Conservation (phyloP, 73 alveolate genomes). For the Halteria grandinella region DNA sequence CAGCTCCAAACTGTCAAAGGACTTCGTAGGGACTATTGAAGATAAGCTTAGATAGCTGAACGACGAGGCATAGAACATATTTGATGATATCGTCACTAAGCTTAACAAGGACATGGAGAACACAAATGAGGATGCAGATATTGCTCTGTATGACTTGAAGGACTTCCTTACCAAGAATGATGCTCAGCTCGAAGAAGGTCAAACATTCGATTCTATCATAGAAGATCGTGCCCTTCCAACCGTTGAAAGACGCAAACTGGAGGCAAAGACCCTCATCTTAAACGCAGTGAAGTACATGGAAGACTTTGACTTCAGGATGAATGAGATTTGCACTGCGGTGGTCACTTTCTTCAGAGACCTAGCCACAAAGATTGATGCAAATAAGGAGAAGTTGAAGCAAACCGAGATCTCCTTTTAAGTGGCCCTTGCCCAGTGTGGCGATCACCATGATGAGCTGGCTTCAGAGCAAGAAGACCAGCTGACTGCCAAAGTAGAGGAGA, state of each 20-base stretch:
- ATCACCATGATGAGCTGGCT: slow-evolving; percentile 62
- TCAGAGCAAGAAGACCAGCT: slow-evolving; percentile 63
- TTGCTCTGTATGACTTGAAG: slow-evolving; percentile 47
- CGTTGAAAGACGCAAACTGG: slow-evolving; percentile 64
- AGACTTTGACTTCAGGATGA: slow-evolving; percentile 67
- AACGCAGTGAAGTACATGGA: slow-evolving; percentile 69
- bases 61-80: slow-evolving; percentile 67
- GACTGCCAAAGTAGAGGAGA: slow-evolving; percentile 57
- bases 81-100: slow-evolving; percentile 48
- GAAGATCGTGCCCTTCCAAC: slow-evolving; percentile 51
- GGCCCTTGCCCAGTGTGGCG: slow-evolving; percentile 72
- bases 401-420: slow-evolving; percentile 67
- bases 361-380: slow-evolving; percentile 64
- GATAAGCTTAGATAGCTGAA: slow-evolving; percentile 53
- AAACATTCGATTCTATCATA: slow-evolving; percentile 63
- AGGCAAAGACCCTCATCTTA: slow-evolving; percentile 48
- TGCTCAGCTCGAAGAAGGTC: slow-evolving; percentile 68
- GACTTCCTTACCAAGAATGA: slow-evolving; percentile 61
- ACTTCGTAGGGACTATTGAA: slow-evolving; percentile 42
- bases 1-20: slow-evolving; percentile 49
- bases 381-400: slow-evolving; percentile 49
- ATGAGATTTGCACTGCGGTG: slow-evolving; percentile 62
- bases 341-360: slow-evolving; percentile 61
- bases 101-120: slow-evolving; percentile 46
- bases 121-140: slow-evolving; percentile 53